A percentile compares a stretch with the other conserved stretches of the same genome.
Conservation (phyloP, 768 basidiomycete species). For the Collybia sordida region DNA sequence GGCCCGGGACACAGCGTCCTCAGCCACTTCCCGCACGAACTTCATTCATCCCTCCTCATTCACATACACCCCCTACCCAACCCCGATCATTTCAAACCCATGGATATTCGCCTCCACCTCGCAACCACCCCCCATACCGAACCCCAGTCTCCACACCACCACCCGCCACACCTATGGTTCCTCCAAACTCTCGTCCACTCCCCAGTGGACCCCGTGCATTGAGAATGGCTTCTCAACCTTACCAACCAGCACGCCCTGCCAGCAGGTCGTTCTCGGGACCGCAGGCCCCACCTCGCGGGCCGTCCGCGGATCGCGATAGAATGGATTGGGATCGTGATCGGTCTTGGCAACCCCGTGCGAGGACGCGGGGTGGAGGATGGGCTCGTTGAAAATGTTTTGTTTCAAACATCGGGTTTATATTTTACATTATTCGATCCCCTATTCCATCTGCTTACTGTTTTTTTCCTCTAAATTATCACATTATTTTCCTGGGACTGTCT, state of each 20-base stretch:
- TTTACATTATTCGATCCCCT: too few species aligned
- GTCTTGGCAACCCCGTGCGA: slow-evolving; percentile 22
- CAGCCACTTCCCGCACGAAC: neutral
- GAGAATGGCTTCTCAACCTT: slow-evolving; percentile 19
- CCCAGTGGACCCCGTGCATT: slow-evolving; percentile 24
- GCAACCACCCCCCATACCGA: neutral
- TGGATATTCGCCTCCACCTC: slow-evolving; percentile 9
- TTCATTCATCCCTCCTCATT: slow-evolving; percentile 5
- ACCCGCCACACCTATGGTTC: slow-evolving; percentile 1
- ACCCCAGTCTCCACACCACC: neutral
- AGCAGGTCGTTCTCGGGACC: slow-evolving; percentile 28
- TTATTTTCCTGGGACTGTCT: too few species aligned
- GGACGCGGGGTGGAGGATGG: slow-evolving; percentile 33
- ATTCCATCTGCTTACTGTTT: too few species aligned
- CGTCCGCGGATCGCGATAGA: slow-evolving; percentile 51
- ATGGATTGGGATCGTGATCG: slow-evolving; percentile 45
- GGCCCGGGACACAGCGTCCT: slow-evolving; percentile 20
- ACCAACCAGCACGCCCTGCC: slow-evolving; percentile 40
- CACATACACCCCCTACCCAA: slow-evolving; percentile 45
- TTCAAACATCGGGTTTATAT: neutral
- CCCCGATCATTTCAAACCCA: slow-evolving; percentile 42
- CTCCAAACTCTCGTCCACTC: slow-evolving; percentile 15
- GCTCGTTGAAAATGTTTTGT: slow-evolving; percentile 18
- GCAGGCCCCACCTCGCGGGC: slow-evolving; percentile 46
- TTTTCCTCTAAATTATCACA: too few species aligned